Conservation (phyloP, 2,329 filamentous ascomycete species). For the Cercospora berteroae region DNA sequence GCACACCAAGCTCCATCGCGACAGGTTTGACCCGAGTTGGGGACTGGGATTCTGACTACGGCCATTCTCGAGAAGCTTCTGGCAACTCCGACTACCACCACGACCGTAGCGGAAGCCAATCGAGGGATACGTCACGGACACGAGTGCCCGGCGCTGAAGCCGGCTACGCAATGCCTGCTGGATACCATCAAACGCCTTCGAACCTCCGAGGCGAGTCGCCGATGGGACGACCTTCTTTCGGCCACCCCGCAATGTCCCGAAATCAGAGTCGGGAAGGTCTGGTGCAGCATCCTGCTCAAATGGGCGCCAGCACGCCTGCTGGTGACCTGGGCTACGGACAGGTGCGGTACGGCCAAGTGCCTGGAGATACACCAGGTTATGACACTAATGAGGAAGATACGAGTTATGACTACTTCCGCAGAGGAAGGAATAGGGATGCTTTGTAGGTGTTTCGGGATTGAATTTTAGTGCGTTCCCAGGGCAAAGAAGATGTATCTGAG, state of each 20-base stretch:
- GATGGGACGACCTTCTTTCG: constrained; percentile 30
- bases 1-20: constrained; percentile 57
- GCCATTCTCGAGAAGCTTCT: constrained; percentile 16
- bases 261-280: constrained; percentile 28
- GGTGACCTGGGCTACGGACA: constrained; percentile 33
- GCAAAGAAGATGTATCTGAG: not conserved
- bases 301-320: constrained; percentile 22
- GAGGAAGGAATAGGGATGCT: constrained; percentile 27
- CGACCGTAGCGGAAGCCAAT: constrained; percentile 29
- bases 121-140: constrained; percentile 13
- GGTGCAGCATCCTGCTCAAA: constrained; percentile 18
- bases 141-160: constrained; percentile 27
- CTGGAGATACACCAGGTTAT: constrained; percentile 33
- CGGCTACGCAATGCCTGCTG: constrained; percentile 46
- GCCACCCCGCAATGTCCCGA: constrained; percentile 15
- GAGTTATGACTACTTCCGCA: constrained; percentile 43
- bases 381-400: constrained; percentile 34
- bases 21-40: constrained; percentile 34
- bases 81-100: constrained; percentile 4
- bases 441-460: not conserved
- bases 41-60: constrained; percentile 32
- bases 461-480: not conserved
- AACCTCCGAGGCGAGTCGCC: constrained; percentile 46
- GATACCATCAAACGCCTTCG: constrained; percentile 49
- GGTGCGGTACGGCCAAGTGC: constrained; percentile 27